A percentile compares a stretch with the other conserved stretches of the same genome.
phyloP scores from a whole-genome alignment of 2,329 filamentous ascomycete species.

The Colletotrichum cuscutae region DNA sequence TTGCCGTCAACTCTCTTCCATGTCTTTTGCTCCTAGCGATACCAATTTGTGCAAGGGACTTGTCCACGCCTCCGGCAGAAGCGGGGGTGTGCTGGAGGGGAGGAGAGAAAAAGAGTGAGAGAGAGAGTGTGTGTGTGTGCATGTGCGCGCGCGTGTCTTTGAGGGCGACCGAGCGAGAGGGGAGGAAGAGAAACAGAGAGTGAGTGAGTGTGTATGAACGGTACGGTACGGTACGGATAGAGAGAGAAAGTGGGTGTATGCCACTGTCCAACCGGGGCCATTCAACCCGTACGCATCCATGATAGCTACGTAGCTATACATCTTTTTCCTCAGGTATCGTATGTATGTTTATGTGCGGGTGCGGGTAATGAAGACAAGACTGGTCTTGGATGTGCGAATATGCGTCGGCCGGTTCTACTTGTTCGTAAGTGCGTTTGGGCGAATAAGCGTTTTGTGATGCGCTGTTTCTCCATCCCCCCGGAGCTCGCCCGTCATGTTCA shows the following conservation, averaged over 20 bases:
- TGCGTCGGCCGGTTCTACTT: not conserved
- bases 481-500: not conserved
- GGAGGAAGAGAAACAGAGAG: not conserved
- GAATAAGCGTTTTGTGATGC: not conserved
- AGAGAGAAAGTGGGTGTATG: not conserved
- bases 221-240: too few relatives aligned
- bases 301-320: conserved; percentile 9
- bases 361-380: not conserved
- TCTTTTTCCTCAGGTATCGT: not conserved
- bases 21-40: conserved; percentile 28
- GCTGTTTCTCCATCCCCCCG: conserved; percentile 1
- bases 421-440: not conserved
- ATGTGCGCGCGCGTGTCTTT: not conserved
- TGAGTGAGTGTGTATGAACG: not conserved
- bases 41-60: conserved; percentile 35
- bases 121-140: not conserved
- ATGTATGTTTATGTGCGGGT: not conserved
- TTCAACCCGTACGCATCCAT: conserved; percentile 15
- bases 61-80: conserved; percentile 34
- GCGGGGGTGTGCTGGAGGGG: conserved; percentile 26
- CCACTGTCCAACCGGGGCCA: conserved; percentile 18
- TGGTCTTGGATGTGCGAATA: not conserved
- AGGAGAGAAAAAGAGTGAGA: not conserved
- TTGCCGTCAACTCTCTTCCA: conserved; percentile 34
- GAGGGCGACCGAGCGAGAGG: not conserved